Evolutionary conservation across 179 eudicot species (phyloP).

Genomic region (Beta macrorhiza): DNA sequence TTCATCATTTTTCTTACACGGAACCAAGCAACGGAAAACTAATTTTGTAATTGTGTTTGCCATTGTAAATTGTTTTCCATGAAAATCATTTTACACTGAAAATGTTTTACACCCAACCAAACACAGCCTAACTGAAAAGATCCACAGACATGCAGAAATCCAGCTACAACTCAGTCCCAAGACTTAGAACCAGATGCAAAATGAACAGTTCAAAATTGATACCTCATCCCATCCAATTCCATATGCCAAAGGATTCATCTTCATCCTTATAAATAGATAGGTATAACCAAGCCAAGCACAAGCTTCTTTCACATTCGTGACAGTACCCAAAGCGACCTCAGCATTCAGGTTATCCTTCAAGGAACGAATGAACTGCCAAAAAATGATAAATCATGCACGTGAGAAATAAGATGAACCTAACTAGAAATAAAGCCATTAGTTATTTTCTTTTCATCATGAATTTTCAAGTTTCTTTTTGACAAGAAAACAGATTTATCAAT

Average conservation of each 20-base stretch:
- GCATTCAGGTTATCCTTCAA: slow-evolving; percentile 98
- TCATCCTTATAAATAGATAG: slow-evolving; percentile 94
- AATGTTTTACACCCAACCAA: too few species aligned
- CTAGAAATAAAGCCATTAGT: background rate
- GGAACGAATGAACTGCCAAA: slow-evolving; percentile 86
- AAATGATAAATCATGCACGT: background rate
- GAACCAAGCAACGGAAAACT: too few species aligned
- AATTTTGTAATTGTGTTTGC: too few species aligned
- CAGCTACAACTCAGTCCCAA: background rate
- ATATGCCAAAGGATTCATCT: slow-evolving; percentile 96
- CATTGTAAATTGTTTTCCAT: too few species aligned
- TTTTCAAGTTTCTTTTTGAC: background rate
- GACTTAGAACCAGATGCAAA: background rate
- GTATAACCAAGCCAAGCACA: slow-evolving; percentile 99
- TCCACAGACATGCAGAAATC: background rate
- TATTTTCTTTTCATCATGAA: background rate
- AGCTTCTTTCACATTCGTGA: slow-evolving; percentile 99
- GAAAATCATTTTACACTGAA: too few species aligned
- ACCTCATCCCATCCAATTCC: slow-evolving; percentile 99
- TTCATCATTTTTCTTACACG: too few species aligned
- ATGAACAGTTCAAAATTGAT: slow-evolving; percentile 19
- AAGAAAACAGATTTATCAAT: background rate
- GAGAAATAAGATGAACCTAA: background rate
- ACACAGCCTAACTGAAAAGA: background rate
- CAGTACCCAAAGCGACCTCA: slow-evolving; percentile 97